Conservation (phyloP, 192 early-diverging fungal genomes). For the Coemansia guatemalensis region DNA sequence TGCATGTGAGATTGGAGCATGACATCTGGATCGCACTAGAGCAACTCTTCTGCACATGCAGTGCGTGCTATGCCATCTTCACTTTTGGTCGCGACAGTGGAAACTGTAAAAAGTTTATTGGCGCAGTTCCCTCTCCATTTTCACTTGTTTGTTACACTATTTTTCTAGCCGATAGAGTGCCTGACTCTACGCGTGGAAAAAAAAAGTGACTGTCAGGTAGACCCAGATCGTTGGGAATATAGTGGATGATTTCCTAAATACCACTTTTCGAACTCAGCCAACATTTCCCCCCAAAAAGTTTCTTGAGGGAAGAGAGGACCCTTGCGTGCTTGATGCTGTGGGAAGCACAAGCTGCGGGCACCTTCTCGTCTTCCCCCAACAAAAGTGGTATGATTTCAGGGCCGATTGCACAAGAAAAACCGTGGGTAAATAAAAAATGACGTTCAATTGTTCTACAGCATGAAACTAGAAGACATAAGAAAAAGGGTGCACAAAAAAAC, state of each 20-base stretch:
- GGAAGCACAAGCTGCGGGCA: not conserved
- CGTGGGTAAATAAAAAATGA: not conserved
- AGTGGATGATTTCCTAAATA: no score
- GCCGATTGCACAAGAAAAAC: not conserved
- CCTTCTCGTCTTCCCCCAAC: not conserved
- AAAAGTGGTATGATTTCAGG: not conserved
- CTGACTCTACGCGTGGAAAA: no score
- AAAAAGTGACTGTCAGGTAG: no score
- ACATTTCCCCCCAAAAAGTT: not conserved
- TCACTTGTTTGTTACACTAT: no score
- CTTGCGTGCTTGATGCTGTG: not conserved
- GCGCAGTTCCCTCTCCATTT: not conserved
- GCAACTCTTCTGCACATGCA: not conserved
- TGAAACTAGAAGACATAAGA: conserved; percentile 3
- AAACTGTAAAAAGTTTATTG: not conserved
- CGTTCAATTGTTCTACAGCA: not conserved
- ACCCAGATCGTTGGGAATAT: no score
- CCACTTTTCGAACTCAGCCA: no score
- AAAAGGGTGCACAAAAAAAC: conserved; percentile 5
- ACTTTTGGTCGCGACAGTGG: no score
- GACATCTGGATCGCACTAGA: not conserved
- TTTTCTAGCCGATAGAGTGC: not conserved
- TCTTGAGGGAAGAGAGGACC: not conserved
- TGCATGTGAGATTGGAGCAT: not conserved
- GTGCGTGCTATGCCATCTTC: no score